Evolutionary conservation across 441 rosid genomes (phyloP), one percentile per base, ranked within the genome.

Genomic region (Populus hybrid): DNA sequence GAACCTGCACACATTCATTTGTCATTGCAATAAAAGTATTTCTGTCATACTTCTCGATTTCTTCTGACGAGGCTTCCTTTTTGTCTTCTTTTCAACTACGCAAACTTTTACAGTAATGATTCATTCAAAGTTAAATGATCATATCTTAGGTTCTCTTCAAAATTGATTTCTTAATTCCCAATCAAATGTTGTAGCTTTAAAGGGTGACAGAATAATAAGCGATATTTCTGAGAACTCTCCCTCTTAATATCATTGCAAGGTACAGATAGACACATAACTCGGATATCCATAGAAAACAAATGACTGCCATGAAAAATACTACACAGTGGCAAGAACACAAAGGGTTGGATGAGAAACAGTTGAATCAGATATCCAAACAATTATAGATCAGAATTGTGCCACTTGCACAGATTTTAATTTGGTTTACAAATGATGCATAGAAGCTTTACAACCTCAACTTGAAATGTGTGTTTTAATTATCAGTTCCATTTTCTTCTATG

Each of bases 1-100:
- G 77, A 90, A 97, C 99, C 99, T 94, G 99, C 99, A 94, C 87
- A 94, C 86, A 97, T 91, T 93, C 91, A 61, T 86, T 86, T 84
- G 88, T 94, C 90, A 97, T 91, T 86, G 89, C 86, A 93, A 86
- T 78, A 91, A 88, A 88, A 89, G 87, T 82, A 89, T 86, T 84
- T 82, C 79, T 81, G 79, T 84, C 86, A 84, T 82, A 86, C 86
- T 81, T 87, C 86, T 73, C 87, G 88, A 85, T 83, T 84, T 82
- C 80, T 86, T 86, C 68, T 81, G 72, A 86, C 73, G 59, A 78
- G 73, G 74, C 81, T 84, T 87, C 82, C 76, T 80, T 40, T 76
- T 76, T 65, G 61, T 56, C 79, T 83, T 80, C 88, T 83, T 82
- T 84, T 84, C 80, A 76, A 71, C 85, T 81, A 78, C 82, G 77